Percentiles rank a stretch among this genome's conserved stretches.
These are phyloP conservation scores for Hanseniaspora nectarophila DNA, from an alignment of 805 yeast species.

Conservation along the genomic window DNA sequence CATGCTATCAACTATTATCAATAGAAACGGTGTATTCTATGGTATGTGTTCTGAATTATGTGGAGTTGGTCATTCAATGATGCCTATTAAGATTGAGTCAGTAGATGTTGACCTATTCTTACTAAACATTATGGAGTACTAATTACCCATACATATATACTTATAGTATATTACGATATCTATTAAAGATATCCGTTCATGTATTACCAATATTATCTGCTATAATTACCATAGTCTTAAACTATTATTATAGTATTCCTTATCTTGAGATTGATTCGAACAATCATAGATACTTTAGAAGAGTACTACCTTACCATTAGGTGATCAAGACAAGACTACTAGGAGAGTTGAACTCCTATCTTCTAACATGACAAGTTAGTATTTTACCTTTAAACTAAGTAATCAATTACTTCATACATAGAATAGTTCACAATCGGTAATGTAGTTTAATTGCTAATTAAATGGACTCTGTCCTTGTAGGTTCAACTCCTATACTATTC, in stretches of 20 bases:
- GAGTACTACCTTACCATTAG: not conserved
- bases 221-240: not conserved
- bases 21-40: slow-evolving; percentile 22
- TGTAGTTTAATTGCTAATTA: slow-evolving; percentile 15
- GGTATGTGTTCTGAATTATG: slow-evolving; percentile 25
- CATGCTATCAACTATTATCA: slow-evolving; percentile 21
- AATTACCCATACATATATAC: too few relatives aligned
- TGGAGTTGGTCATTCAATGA: slow-evolving; percentile 22
- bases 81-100: slow-evolving; percentile 24
- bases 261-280: slow-evolving; percentile 1
- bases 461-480: slow-evolving; percentile 13
- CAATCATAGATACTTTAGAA: not conserved
- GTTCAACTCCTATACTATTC: slow-evolving; percentile 18
- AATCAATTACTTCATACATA: not conserved
- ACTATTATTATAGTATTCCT: not conserved
- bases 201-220: too few relatives aligned
- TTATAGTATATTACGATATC: too few relatives aligned
- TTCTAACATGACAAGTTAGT: slow-evolving; percentile 5
- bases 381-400: not conserved
- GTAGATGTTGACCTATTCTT: slow-evolving; percentile 14
- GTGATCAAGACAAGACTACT: not conserved
- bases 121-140: not conserved
- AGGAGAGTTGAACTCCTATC: not conserved
- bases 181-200: too few relatives aligned
- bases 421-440: slow-evolving; percentile 13